Evolutionary conservation across 1,284 basidiomycete genomes (phyloP).

Genomic region (Apiotrichum siamense): DNA sequence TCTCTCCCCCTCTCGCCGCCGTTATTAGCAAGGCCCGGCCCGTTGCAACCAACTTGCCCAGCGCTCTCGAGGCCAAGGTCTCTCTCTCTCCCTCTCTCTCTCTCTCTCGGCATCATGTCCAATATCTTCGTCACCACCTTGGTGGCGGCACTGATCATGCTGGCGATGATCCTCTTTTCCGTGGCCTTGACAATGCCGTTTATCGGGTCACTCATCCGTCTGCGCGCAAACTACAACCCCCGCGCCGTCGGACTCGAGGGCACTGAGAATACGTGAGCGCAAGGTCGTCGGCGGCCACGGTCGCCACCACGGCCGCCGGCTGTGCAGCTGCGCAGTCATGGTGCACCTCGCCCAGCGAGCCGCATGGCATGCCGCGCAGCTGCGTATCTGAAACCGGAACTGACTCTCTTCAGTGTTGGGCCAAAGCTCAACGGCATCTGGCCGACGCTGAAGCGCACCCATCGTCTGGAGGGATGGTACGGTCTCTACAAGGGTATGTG

Average conservation of each 20-base stretch:
- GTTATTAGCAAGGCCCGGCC: too few species aligned
- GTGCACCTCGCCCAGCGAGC: conserved; percentile 51
- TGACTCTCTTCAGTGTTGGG: conserved; percentile 38
- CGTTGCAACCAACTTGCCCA: too few species aligned
- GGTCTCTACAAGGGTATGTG: conserved; percentile 78
- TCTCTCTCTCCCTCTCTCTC: too few species aligned
- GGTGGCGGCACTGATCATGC: conserved; percentile 38
- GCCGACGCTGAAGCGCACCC: conserved; percentile 64
- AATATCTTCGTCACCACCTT: conserved; percentile 30
- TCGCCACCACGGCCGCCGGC: not conserved
- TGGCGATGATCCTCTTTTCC: conserved; percentile 35
- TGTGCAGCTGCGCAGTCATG: too few species aligned
- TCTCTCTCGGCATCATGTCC: conserved; percentile 5
- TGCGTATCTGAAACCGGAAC: not conserved
- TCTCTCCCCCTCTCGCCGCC: too few species aligned
- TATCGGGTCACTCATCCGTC: conserved; percentile 42
- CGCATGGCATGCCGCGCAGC: conserved; percentile 53
- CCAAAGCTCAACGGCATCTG: conserved; percentile 43
- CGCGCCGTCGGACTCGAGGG: conserved; percentile 67
- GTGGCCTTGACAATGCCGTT: conserved; percentile 46
- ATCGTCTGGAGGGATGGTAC: conserved; percentile 69
- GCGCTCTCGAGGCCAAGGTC: too few species aligned
- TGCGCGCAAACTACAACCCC: conserved; percentile 50
- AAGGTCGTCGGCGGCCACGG: too few species aligned
- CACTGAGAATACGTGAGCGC: conserved; percentile 35